These are phyloP conservation scores for Selenicereus undatus DNA, from an alignment of 148 eudicot genomes.

Conservation along the genomic window DNA sequence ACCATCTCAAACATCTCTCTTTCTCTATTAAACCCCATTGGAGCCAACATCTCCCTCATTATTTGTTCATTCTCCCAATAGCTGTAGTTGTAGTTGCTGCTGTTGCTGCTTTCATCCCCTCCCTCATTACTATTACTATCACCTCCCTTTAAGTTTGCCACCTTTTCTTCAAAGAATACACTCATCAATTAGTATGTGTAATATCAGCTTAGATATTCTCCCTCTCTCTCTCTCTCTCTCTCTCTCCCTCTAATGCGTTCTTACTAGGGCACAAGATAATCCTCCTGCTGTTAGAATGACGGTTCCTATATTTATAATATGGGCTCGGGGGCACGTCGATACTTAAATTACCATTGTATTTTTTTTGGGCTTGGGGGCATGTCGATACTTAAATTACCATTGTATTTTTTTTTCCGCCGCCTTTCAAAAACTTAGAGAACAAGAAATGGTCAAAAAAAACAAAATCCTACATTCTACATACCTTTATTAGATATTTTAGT, in stretches of 20 bases:
- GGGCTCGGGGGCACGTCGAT: neutral
- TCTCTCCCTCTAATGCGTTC: neutral
- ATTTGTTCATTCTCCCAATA: constrained; percentile 27
- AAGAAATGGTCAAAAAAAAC: neutral
- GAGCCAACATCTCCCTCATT: constrained; percentile 23
- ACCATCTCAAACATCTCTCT: constrained; percentile 60
- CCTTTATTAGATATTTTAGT: neutral
- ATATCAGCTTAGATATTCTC: neutral
- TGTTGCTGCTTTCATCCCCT: constrained; percentile 9
- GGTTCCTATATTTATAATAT: constrained; percentile 6
- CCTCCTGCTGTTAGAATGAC: neutral
- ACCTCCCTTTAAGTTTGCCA: constrained; percentile 35
- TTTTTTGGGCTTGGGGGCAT: neutral
- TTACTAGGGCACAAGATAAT: neutral
- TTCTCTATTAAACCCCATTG: constrained; percentile 52
- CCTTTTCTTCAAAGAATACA: constrained; percentile 24
- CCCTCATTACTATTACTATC: neutral
- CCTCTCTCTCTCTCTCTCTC: neutral
- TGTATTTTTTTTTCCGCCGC: constrained; percentile 22
- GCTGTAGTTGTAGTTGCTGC: neutral
- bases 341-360: neutral
- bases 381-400: neutral
- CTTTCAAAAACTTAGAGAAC: constrained; percentile 3
- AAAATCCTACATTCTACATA: no score
- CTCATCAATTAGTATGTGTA: constrained; percentile 7